A percentile compares a stretch with the other conserved stretches of the same genome.
phyloP scores from a whole-genome alignment of 2,329 filamentous ascomycete species.

The Fusarium zealandicum region DNA sequence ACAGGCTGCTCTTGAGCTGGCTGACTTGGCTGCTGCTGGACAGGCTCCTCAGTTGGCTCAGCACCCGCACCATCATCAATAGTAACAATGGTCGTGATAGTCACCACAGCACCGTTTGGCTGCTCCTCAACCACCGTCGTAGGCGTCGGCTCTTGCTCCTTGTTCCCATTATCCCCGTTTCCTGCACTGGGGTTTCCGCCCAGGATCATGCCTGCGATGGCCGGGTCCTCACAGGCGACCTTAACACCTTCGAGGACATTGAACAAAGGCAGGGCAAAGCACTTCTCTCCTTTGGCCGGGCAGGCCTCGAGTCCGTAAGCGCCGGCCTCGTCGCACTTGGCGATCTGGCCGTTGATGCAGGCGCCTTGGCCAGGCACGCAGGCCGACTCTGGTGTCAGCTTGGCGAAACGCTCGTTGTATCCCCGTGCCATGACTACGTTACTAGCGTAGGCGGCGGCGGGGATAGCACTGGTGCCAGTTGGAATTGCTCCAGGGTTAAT shows the following conservation, averaged over 20 bases:
- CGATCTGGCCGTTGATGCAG: constrained; percentile 60
- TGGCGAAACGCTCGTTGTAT: constrained; percentile 58
- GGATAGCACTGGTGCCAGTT: constrained; percentile 50
- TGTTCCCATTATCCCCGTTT: constrained; percentile 11
- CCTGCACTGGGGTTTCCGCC: constrained; percentile 38
- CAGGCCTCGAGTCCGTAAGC: constrained; percentile 53
- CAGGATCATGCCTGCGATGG: constrained; percentile 53
- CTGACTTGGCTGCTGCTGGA: constrained; percentile 5
- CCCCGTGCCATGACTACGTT: constrained; percentile 55
- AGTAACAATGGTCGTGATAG: constrained; percentile 43
- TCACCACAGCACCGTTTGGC: constrained; percentile 38
- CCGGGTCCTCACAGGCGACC: constrained; percentile 56
- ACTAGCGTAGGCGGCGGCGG: constrained; percentile 50
- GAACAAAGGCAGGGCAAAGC: constrained; percentile 63
- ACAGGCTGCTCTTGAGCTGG: constrained; percentile 8
- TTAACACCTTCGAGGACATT: constrained; percentile 53
- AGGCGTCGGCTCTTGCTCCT: constrained; percentile 19
- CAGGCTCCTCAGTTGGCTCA: constrained; percentile 21
- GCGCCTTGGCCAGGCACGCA: constrained; percentile 58
- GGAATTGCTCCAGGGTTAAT: constrained; percentile 45
- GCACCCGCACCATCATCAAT: constrained; percentile 35
- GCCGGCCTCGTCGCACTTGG: constrained; percentile 52
- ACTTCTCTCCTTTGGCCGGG: constrained; percentile 43
- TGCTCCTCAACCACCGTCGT: constrained; percentile 20
- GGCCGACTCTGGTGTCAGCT: constrained; percentile 53